phyloP scores from a whole-genome alignment of 331 rosid genomes.

The Rosa hybrid region DNA sequence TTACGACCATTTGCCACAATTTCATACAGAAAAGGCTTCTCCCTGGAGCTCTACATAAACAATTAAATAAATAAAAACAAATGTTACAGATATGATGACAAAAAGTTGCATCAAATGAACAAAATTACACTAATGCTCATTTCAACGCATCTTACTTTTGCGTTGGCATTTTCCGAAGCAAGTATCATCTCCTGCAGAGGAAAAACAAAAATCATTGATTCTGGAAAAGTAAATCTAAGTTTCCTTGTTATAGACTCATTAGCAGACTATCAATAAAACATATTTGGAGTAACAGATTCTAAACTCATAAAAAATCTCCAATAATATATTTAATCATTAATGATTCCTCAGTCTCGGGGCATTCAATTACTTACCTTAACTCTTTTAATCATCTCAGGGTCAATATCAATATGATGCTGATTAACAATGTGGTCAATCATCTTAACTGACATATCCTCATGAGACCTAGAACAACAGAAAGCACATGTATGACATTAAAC shows the following conservation, averaged over 20 bases:
- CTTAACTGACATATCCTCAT: conserved; percentile 84
- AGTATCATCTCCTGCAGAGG: conserved; percentile 84
- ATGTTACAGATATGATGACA: not conserved
- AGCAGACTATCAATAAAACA: not conserved
- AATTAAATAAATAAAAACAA: not conserved
- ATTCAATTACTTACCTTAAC: conserved; percentile 51
- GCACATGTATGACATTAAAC: not conserved
- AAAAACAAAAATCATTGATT: conserved; percentile 26
- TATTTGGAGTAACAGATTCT: not conserved
- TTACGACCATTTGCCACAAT: conserved; percentile 98
- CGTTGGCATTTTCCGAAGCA: conserved; percentile 62
- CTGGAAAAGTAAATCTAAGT: conserved; percentile 18
- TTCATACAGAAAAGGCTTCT: conserved; percentile 84
- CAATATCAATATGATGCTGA: conserved; percentile 75
- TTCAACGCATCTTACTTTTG: conserved; percentile 46
- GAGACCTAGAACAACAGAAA: conserved; percentile 57
- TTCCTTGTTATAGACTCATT: not conserved
- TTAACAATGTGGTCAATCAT: conserved; percentile 81
- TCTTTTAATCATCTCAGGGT: conserved; percentile 63
- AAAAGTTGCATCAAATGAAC: not conserved
- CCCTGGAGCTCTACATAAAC: conserved; percentile 59
- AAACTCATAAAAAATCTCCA: not conserved
- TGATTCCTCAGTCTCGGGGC: not conserved
- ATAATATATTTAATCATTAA: not conserved
- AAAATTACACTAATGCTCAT: not conserved